A percentile compares a stretch with the other conserved stretches of the same genome.
Conservation (phyloP, 2,329 filamentous ascomycete species). For the Claviceps pusilla region DNA sequence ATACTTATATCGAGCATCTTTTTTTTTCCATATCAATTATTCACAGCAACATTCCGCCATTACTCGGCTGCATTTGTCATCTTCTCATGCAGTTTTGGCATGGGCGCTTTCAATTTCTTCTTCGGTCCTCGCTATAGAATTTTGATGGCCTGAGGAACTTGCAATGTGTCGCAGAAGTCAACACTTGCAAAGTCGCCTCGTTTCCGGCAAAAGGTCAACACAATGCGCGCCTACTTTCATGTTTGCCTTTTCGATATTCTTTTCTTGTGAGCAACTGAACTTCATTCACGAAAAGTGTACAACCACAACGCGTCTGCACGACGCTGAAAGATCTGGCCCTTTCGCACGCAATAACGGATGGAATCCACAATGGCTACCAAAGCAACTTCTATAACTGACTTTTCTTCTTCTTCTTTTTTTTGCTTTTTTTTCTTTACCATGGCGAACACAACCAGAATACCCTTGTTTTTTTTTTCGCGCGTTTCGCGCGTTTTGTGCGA, state of each 20-base stretch:
- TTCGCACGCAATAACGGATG: not conserved
- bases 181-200: not conserved
- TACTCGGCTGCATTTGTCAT: not conserved
- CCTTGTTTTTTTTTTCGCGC: not conserved
- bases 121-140: slow-evolving; percentile 6
- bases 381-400: not conserved
- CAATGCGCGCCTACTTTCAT: not conserved
- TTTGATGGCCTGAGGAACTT: not conserved
- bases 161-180: not conserved
- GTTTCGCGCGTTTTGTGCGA: slow-evolving; percentile 5
- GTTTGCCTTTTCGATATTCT: not conserved
- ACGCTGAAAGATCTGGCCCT: not conserved
- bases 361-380: not conserved
- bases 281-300: not conserved
- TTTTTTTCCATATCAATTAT: not conserved
- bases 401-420: not conserved
- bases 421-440: not conserved
- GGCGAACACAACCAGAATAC: slow-evolving; percentile 5
- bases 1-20: not conserved
- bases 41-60: slow-evolving; percentile 2
- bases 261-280: not conserved
- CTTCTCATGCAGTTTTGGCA: slow-evolving; percentile 3
- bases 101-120: slow-evolving; percentile 9
- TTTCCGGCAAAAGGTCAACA: slow-evolving; percentile 9
- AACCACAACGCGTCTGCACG: slow-evolving; percentile 9